Conservation (phyloP, 2,329 filamentous ascomycete genomes). For the Aspergillus sp. region DNA sequence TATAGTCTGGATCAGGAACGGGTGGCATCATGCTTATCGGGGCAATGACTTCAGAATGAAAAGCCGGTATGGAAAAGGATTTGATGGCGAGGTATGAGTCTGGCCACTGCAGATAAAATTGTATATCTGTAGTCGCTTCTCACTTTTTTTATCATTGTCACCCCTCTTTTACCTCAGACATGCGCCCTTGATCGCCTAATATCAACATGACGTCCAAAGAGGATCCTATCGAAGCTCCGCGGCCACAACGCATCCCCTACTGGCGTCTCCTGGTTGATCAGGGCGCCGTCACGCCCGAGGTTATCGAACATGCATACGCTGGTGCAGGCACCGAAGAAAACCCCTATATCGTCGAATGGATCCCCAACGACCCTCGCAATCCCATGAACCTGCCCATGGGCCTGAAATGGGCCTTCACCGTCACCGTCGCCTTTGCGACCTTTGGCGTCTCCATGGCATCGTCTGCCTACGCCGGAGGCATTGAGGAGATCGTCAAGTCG, state of each 20-base stretch:
- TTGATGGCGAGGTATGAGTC: no score
- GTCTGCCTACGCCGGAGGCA: conserved; percentile 48
- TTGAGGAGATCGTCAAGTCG: conserved; percentile 48
- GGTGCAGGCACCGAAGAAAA: conserved; percentile 64
- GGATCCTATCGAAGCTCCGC: neutral
- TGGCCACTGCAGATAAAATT: no score
- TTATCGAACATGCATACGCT: conserved; percentile 55
- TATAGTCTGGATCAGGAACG: neutral
- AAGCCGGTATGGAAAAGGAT: neutral
- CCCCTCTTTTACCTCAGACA: neutral
- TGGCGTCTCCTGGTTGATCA: conserved; percentile 58
- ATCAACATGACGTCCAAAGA: neutral
- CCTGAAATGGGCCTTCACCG: conserved; percentile 66
- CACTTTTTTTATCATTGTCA: no score
- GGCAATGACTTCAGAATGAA: neutral
- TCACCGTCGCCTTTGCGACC: conserved; percentile 63
- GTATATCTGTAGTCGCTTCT: no score
- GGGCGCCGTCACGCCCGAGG: conserved; percentile 55
- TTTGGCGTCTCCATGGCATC: conserved; percentile 68
- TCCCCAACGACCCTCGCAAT: conserved; percentile 65
- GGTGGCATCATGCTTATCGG: neutral
- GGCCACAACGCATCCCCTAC: conserved; percentile 31
- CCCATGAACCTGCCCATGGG: conserved; percentile 57
- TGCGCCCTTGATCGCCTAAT: neutral
- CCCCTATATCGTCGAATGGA: conserved; percentile 67